Evolutionary conservation across 345 rosid species (phyloP).

Genomic region (Populus pruinosa): DNA sequence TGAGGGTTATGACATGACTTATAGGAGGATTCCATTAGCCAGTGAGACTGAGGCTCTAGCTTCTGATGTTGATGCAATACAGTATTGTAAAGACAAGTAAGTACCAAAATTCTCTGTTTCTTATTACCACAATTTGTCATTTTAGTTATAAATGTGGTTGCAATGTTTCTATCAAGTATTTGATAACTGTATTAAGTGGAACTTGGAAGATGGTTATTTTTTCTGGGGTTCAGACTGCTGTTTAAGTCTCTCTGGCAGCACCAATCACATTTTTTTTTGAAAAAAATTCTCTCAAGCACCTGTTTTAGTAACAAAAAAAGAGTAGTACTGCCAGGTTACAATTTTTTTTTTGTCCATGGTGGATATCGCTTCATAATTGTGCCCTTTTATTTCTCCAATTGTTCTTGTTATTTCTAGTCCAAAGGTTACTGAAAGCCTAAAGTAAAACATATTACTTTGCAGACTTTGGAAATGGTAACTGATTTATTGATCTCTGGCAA

Average conservation of each 20-base stretch:
- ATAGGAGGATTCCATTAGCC: constrained; percentile 87
- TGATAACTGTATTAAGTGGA: not conserved
- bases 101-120: constrained; percentile 25
- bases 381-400: not conserved
- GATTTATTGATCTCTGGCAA: not conserved
- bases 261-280: not conserved
- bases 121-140: not conserved
- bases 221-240: constrained; percentile 1
- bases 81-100: constrained; percentile 69
- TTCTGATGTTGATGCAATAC: constrained; percentile 83
- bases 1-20: constrained; percentile 62
- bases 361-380: not conserved
- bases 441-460: not conserved
- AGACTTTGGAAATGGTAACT: not conserved
- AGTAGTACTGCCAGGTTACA: not conserved
- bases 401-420: not conserved
- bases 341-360: not conserved
- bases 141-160: constrained; percentile 4
- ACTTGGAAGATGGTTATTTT: constrained; percentile 5
- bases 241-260: not conserved
- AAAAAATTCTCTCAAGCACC: not conserved
- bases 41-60: constrained; percentile 91
- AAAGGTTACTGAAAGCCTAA: not conserved
- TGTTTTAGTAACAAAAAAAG: not conserved
- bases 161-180: constrained; percentile 5